These are phyloP conservation scores for Knufia petricola DNA, from an alignment of 2,329 filamentous ascomycete species.

Conservation along the genomic window DNA sequence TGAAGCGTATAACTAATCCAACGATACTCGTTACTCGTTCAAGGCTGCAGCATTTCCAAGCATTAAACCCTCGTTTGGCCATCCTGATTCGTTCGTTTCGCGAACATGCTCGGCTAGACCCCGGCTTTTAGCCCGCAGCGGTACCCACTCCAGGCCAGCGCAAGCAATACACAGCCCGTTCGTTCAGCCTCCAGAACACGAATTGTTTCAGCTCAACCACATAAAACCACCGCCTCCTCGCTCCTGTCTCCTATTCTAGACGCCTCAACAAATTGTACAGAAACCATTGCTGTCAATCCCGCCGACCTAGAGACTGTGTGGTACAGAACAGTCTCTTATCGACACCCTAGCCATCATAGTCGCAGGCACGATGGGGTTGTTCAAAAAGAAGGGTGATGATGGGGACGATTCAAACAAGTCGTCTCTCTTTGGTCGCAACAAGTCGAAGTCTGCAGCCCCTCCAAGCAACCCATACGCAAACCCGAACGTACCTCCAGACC, in stretches of 20 bases:
- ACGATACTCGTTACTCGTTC: constrained; percentile 1
- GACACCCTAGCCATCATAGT: not conserved
- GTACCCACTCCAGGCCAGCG: constrained; percentile 6
- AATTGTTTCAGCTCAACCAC: constrained; percentile 17
- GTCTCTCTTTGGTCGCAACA: constrained; percentile 51
- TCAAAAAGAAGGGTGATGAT: constrained; percentile 46
- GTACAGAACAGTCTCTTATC: not conserved
- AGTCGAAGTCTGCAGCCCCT: constrained; percentile 44
- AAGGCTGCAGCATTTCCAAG: constrained; percentile 2
- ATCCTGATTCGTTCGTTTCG: not conserved
- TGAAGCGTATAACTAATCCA: too few relatives aligned
- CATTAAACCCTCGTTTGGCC: not conserved
- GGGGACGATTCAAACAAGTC: constrained; percentile 45
- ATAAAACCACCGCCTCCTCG: constrained; percentile 7
- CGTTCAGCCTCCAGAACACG: constrained; percentile 2
- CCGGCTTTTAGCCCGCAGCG: not conserved
- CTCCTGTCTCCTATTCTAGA: not conserved
- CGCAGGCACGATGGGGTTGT: constrained; percentile 29
- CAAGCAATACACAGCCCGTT: constrained; percentile 5
- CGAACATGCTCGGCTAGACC: constrained; percentile 1
- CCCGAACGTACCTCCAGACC: constrained; percentile 40
- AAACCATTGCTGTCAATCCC: too few relatives aligned
- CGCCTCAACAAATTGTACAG: not conserved
- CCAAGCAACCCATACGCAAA: constrained; percentile 49
- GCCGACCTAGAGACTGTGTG: not conserved